Evolutionary conservation across 2,329 filamentous ascomycete species (phyloP).

Genomic region (Diaporthe aspalathi): DNA sequence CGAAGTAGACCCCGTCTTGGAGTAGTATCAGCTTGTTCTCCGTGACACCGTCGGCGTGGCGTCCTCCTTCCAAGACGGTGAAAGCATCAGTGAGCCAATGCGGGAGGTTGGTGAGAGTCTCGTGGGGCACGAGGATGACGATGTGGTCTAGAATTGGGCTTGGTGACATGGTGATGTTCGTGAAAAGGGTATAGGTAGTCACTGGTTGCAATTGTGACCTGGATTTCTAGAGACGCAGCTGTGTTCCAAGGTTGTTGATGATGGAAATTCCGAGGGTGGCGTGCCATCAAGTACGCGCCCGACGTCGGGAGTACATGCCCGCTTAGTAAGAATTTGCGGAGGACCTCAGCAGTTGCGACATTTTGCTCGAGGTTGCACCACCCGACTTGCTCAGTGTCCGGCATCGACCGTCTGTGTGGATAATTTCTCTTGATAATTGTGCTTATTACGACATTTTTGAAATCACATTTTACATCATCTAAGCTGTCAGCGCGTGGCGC

Average conservation of each 20-base stretch:
- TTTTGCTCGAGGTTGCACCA: not conserved
- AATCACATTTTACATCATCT: not conserved
- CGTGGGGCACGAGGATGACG: slow-evolving; percentile 69
- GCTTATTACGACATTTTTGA: no score
- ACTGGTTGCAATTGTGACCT: not conserved
- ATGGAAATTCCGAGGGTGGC: not conserved
- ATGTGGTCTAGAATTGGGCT: slow-evolving; percentile 68
- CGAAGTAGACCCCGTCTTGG: slow-evolving; percentile 73
- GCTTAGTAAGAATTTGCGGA: slow-evolving; percentile 5
- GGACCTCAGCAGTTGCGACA: slow-evolving; percentile 9
- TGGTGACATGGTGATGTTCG: not conserved
- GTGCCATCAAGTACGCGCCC: not conserved
- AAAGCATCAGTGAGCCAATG: slow-evolving; percentile 64
- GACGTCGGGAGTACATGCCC: not conserved
- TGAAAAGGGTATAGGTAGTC: not conserved
- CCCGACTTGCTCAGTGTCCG: not conserved
- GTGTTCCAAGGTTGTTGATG: not conserved
- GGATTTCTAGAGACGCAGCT: not conserved
- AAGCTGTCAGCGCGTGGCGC: not conserved
- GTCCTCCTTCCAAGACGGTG: slow-evolving; percentile 69
- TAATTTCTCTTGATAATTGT: not conserved
- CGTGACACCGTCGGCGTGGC: slow-evolving; percentile 69
- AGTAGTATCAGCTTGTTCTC: slow-evolving; percentile 73
- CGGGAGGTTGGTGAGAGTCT: slow-evolving; percentile 59
- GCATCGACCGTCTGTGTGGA: not conserved